Percentiles rank a stretch among this genome's conserved stretches.
phyloP scores from a whole-genome alignment of 2,329 filamentous ascomycete genomes.

The Diaporthe eres region DNA sequence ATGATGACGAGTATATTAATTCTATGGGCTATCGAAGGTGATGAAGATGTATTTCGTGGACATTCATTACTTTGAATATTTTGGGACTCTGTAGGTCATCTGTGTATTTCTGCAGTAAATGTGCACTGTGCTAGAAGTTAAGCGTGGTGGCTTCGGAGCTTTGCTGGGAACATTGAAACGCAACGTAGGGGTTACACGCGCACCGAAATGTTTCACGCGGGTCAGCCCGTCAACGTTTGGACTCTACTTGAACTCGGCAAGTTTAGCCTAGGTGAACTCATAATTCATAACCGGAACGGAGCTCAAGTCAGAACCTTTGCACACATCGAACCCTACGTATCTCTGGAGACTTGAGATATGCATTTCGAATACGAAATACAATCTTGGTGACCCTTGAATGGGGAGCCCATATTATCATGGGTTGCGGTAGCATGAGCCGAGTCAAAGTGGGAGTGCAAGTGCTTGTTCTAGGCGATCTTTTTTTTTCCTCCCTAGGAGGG shows the following conservation, averaged over 20 bases:
- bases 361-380: neutral
- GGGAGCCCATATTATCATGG: neutral
- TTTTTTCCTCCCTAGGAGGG: neutral
- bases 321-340: neutral
- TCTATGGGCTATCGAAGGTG: neutral
- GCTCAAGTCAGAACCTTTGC: neutral
- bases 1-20: neutral
- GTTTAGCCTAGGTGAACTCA: neutral
- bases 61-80: neutral
- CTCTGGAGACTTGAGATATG: neutral
- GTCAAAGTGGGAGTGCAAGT: neutral
- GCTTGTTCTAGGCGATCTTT: neutral
- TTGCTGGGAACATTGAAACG: neutral
- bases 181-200: neutral
- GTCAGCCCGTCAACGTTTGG: neutral
- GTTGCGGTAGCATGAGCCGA: neutral
- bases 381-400: neutral
- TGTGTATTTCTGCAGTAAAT: neutral
- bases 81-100: neutral
- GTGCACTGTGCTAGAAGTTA: neutral
- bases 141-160: neutral
- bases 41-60: neutral
- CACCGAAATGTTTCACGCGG: slow-evolving; percentile 14
- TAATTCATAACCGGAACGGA: neutral
- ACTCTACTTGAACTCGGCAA: neutral